Percentiles rank a stretch among this genome's conserved stretches.
Evolutionary conservation across 768 basidiomycete species (phyloP).

Genomic region (Roridomyces roridus): DNA sequence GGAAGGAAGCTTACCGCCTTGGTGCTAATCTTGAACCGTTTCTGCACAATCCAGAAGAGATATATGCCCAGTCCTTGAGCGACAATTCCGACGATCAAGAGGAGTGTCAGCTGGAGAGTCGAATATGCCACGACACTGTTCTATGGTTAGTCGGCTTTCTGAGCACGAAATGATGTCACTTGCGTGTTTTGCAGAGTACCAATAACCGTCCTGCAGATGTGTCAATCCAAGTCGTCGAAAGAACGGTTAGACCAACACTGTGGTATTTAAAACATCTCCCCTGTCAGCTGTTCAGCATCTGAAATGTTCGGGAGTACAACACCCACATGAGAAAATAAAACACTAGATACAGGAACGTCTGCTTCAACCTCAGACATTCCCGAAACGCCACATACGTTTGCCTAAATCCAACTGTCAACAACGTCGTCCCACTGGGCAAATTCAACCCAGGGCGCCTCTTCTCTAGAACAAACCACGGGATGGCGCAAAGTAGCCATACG

Average conservation of each 20-base stretch:
- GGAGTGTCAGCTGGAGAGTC: conserved; percentile 70
- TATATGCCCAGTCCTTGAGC: conserved; percentile 73
- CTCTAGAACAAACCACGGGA: conserved; percentile 79
- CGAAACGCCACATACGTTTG: conserved; percentile 67
- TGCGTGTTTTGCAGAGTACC: conserved; percentile 76
- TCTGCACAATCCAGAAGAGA: conserved; percentile 73
- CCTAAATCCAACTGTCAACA: conserved; percentile 70
- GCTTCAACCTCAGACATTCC: conserved; percentile 72
- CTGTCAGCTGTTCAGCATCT: conserved; percentile 35
- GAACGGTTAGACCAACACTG: conserved; percentile 55
- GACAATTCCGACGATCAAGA: conserved; percentile 70
- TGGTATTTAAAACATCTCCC: conserved; percentile 80
- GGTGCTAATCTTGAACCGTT: conserved; percentile 64
- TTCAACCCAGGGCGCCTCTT: conserved; percentile 69
- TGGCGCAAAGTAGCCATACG: conserved; percentile 72
- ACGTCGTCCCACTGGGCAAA: conserved; percentile 58
- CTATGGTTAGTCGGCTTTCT: background rate
- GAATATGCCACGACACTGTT: conserved; percentile 72
- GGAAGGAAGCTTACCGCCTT: conserved; percentile 51
- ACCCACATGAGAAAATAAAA: conserved; percentile 80
- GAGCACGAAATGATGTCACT: background rate
- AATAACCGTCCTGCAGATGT: conserved; percentile 75
- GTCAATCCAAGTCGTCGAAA: no score
- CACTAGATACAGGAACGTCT: conserved; percentile 75
- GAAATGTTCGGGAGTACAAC: background rate